phyloP scores from a whole-genome alignment of 352 stramenopile genomes.

The Globisporangium viniferum region DNA sequence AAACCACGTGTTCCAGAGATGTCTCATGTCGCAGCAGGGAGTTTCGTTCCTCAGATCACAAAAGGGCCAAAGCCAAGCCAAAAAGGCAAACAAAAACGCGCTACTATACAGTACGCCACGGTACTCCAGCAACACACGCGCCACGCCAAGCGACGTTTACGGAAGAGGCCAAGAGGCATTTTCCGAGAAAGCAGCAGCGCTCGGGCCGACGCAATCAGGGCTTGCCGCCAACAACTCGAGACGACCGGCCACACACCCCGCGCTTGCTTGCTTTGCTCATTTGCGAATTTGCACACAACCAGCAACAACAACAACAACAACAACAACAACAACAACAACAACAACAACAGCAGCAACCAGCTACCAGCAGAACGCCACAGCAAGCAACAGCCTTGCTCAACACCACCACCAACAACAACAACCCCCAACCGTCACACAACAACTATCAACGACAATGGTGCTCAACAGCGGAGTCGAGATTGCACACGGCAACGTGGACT shows the following conservation, averaged over 20 bases:
- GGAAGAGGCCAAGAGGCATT: slow-evolving; percentile 10
- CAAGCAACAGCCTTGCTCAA: neutral
- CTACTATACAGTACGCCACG: neutral
- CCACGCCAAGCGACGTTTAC: slow-evolving; percentile 8
- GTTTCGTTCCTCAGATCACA: neutral
- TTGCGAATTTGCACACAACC: slow-evolving; percentile 14
- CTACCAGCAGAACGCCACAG: neutral
- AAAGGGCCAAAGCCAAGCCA: neutral
- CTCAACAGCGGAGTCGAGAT: slow-evolving; percentile 53
- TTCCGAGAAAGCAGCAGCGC: neutral
- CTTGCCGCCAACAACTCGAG: neutral
- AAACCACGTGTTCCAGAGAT: neutral
- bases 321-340: slow-evolving; percentile 1
- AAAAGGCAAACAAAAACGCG: neutral
- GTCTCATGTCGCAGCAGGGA: neutral
- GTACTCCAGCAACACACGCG: neutral
- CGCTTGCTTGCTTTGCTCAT: neutral
- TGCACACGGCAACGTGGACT: slow-evolving; percentile 29
- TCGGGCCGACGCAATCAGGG: slow-evolving; percentile 2
- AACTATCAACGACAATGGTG: slow-evolving; percentile 27
- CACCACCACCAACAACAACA: neutral
- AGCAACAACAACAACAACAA: slow-evolving; percentile 3
- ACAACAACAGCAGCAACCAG: neutral
- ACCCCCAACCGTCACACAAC: neutral
- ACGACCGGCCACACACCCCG: neutral